phyloP scores from a whole-genome alignment of 2,329 filamentous ascomycete genomes.

The Knoxdaviesia capensis region DNA sequence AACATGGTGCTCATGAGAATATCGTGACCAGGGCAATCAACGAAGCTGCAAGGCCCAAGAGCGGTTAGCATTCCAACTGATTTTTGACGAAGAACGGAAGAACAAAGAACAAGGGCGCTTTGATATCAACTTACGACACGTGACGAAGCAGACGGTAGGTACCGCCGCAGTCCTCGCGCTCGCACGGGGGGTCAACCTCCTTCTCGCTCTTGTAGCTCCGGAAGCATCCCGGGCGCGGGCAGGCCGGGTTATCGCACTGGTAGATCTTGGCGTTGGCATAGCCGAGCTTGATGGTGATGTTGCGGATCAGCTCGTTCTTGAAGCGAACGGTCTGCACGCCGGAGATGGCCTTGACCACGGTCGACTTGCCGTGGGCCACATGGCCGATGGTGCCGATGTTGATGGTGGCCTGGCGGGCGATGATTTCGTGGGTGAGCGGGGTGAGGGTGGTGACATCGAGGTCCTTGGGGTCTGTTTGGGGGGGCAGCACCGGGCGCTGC shows the following conservation, averaged over 20 bases:
- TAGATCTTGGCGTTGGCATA: slow-evolving; percentile 99
- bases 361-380: slow-evolving; percentile 97
- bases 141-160: slow-evolving; percentile 78
- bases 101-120: not conserved
- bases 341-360: slow-evolving; percentile 96
- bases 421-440: slow-evolving; percentile 88
- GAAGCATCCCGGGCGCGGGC: slow-evolving; percentile 88
- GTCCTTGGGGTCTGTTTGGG: slow-evolving; percentile 81
- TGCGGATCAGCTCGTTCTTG: slow-evolving; percentile 98
- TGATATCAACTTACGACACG: slow-evolving; percentile 51
- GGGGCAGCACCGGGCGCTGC: slow-evolving; percentile 38
- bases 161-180: slow-evolving; percentile 76
- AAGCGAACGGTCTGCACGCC: slow-evolving; percentile 97
- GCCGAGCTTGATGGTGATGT: slow-evolving; percentile 99
- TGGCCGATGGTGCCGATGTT: slow-evolving; percentile 98
- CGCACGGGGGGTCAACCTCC: slow-evolving; percentile 90
- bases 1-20: slow-evolving; percentile 99
- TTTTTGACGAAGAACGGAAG: not conserved
- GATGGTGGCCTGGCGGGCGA: slow-evolving; percentile 92
- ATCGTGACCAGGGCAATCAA: slow-evolving; percentile 98
- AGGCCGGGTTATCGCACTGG: slow-evolving; percentile 84
- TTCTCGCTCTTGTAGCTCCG: slow-evolving; percentile 97
- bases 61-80: slow-evolving; percentile 8
- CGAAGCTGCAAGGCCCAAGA: slow-evolving; percentile 41
- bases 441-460: slow-evolving; percentile 65